These are phyloP conservation scores for Jatropha podagrica DNA, from an alignment of 441 rosid genomes.

Conservation along the genomic window DNA sequence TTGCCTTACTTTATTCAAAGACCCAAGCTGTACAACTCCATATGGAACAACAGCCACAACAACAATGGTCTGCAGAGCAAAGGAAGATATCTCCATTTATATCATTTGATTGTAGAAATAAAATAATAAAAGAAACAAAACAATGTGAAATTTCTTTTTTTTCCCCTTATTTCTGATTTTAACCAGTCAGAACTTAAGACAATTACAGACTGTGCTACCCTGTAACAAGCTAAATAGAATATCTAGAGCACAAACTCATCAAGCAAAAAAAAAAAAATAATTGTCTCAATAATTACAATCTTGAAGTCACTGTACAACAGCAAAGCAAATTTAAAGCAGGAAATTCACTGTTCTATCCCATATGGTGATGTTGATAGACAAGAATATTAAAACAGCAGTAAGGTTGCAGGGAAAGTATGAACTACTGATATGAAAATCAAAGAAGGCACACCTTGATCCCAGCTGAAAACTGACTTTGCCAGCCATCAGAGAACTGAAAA, in stretches of 20 bases:
- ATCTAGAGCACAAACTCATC: background rate
- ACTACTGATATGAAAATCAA: constrained; percentile 11
- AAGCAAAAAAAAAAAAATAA: background rate
- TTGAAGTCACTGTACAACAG: background rate
- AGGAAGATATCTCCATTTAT: constrained; percentile 10
- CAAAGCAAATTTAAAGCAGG: background rate
- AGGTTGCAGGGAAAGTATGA: background rate
- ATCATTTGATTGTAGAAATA: constrained; percentile 12
- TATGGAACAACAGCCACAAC: constrained; percentile 70
- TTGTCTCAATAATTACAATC: background rate
- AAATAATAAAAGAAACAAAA: constrained; percentile 1
- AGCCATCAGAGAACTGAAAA: constrained; percentile 69
- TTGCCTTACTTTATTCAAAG: constrained; percentile 64
- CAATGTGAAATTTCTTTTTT: background rate
- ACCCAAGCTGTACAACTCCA: constrained; percentile 94
- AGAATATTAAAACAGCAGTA: background rate
- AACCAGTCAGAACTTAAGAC: constrained; percentile 3
- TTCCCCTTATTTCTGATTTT: background rate
- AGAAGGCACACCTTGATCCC: constrained; percentile 66
- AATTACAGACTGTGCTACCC: background rate
- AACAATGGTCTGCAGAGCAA: constrained; percentile 60
- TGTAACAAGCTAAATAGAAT: background rate
- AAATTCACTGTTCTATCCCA: constrained; percentile 2
- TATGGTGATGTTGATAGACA: background rate
- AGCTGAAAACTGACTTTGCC: constrained; percentile 78